Percentiles rank a stretch among this genome's conserved stretches.
phyloP scores from a whole-genome alignment of 495 filamentous ascomycete genomes.

The Cercophora newfieldiana region DNA sequence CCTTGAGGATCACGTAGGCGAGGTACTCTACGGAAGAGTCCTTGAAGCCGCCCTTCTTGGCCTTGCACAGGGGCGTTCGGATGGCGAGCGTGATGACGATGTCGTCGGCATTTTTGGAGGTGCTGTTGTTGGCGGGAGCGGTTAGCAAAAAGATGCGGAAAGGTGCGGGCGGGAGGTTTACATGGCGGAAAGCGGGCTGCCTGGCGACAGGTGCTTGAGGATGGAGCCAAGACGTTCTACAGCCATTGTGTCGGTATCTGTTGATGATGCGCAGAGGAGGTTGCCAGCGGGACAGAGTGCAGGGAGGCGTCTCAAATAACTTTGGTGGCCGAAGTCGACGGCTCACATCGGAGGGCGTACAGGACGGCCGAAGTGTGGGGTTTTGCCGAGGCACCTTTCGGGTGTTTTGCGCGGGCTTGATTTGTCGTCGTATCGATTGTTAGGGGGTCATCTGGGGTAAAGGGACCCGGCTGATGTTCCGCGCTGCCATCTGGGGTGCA shows the following conservation, averaged over 20 bases:
- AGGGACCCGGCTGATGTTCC: not conserved
- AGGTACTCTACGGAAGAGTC: constrained; percentile 90
- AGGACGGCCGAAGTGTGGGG: not conserved
- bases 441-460: constrained; percentile 9
- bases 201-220: constrained; percentile 80
- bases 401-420: not conserved
- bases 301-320: not conserved
- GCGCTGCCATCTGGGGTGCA: not conserved
- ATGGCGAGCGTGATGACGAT: constrained; percentile 86
- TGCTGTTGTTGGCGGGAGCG: constrained; percentile 52
- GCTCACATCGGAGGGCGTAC: not conserved
- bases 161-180: constrained; percentile 44
- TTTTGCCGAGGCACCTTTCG: constrained; percentile 11
- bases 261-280: not conserved
- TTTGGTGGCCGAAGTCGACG: not conserved
- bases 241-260: constrained; percentile 62
- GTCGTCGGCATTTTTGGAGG: constrained; percentile 92
- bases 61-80: constrained; percentile 78
- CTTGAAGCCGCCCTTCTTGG: constrained; percentile 84
- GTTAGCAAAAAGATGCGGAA: not conserved
- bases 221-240: constrained; percentile 82
- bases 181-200: constrained; percentile 71
- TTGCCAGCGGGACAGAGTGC: not conserved
- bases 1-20: constrained; percentile 73
- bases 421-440: constrained; percentile 9